Evolutionary conservation across 1,139 yeast species (phyloP).

Genomic region (Candida dubliniensis): DNA sequence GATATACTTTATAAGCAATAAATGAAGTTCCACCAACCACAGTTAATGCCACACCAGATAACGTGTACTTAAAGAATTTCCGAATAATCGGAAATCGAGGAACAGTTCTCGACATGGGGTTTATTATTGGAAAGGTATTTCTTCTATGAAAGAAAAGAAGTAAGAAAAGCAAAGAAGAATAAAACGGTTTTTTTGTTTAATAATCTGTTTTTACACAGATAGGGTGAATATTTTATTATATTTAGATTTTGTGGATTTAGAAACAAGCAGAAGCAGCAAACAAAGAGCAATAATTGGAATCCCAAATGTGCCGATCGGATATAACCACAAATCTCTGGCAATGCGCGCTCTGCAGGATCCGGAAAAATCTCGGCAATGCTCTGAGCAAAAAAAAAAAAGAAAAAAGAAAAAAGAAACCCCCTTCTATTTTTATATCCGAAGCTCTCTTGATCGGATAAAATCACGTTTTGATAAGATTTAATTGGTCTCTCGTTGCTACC

Average conservation of each 20-base stretch:
- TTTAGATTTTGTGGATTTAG: too few relatives aligned
- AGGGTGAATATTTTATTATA: too few relatives aligned
- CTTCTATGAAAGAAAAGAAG: background rate
- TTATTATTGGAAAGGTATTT: too few relatives aligned
- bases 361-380: too few relatives aligned
- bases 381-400: too few relatives aligned
- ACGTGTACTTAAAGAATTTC: constrained; percentile 1
- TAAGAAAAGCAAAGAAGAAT: background rate
- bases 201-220: too few relatives aligned
- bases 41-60: constrained; percentile 4
- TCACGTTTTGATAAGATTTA: too few relatives aligned
- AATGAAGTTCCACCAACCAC: constrained; percentile 19
- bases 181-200: background rate
- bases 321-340: background rate
- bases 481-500: too few relatives aligned
- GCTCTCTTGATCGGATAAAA: too few relatives aligned
- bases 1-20: constrained; percentile 55
- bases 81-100: constrained; percentile 1
- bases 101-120: background rate
- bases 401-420: too few relatives aligned
- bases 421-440: too few relatives aligned
- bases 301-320: background rate
- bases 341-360: too few relatives aligned
- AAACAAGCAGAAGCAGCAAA: background rate
- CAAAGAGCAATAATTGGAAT: background rate